These are phyloP conservation scores for Logfia minima DNA, from an alignment of 129 eudicot genomes.

Conservation along the genomic window DNA sequence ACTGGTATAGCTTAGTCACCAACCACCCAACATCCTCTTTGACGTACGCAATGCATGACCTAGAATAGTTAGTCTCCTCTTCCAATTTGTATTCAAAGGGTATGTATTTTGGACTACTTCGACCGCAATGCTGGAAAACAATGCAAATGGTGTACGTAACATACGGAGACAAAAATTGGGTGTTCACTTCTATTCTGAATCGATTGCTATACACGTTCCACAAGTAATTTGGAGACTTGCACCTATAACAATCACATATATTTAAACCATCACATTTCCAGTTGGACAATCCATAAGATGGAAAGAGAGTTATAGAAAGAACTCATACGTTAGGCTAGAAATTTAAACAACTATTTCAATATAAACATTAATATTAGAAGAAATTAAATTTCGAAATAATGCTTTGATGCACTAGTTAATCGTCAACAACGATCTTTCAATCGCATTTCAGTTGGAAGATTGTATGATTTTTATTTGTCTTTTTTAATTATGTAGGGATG, in stretches of 20 bases:
- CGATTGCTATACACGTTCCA: conserved; percentile 7
- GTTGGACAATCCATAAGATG: not conserved
- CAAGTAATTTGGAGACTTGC: conserved; percentile 11
- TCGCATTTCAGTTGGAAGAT: too few species aligned
- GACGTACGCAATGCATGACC: not conserved
- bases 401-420: too few species aligned
- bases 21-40: conserved; percentile 10
- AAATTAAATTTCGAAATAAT: too few species aligned
- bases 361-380: too few species aligned
- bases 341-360: too few species aligned
- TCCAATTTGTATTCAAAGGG: conserved; percentile 22
- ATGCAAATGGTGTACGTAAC: conserved; percentile 16
- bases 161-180: conserved; percentile 9
- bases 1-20: conserved; percentile 11
- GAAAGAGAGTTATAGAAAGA: not conserved
- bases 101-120: not conserved
- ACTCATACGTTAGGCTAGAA: too few species aligned
- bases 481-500: too few species aligned
- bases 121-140: conserved; percentile 1
- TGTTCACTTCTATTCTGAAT: not conserved
- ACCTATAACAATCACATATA: conserved; percentile 11
- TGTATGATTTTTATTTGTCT: too few species aligned
- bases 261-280: not conserved
- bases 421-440: too few species aligned
- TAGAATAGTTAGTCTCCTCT: conserved; percentile 1